These are phyloP conservation scores for Pyrenopolyporus hunteri DNA, from an alignment of 495 filamentous ascomycete species.

Conservation along the genomic window DNA sequence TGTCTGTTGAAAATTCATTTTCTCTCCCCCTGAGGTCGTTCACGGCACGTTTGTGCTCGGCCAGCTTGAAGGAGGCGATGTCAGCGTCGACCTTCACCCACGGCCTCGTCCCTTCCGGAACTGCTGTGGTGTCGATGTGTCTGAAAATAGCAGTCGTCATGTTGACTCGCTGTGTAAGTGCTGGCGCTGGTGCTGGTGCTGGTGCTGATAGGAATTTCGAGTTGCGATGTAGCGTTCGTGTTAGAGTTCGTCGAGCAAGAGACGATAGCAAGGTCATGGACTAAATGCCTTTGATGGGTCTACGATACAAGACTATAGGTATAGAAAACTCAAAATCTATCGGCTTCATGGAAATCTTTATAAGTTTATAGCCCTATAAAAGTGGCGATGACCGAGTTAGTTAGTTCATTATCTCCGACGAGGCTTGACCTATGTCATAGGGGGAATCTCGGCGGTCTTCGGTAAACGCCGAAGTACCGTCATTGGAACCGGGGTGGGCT, in stretches of 20 bases:
- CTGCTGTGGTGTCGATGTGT: constrained; percentile 37
- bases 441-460: constrained; percentile 2
- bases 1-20: constrained; percentile 46
- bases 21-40: constrained; percentile 40
- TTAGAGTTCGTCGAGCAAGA: constrained; percentile 19
- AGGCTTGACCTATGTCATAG: background rate
- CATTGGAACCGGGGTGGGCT: constrained; percentile 15
- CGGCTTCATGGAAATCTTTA: background rate
- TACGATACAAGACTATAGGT: background rate
- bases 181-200: background rate
- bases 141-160: constrained; percentile 43
- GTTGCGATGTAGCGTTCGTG: constrained; percentile 5
- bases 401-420: constrained; percentile 4
- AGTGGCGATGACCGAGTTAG: constrained; percentile 6
- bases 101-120: constrained; percentile 36
- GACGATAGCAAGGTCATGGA: constrained; percentile 18
- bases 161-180: constrained; percentile 16
- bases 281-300: background rate
- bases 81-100: constrained; percentile 53
- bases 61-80: constrained; percentile 39
- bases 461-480: constrained; percentile 21
- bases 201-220: background rate
- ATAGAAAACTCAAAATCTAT: background rate
- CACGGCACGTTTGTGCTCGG: constrained; percentile 38
- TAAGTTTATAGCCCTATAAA: constrained; percentile 1